Conservation (phyloP, 169 alveolate genomes). For the Plasmodium inui region DNA sequence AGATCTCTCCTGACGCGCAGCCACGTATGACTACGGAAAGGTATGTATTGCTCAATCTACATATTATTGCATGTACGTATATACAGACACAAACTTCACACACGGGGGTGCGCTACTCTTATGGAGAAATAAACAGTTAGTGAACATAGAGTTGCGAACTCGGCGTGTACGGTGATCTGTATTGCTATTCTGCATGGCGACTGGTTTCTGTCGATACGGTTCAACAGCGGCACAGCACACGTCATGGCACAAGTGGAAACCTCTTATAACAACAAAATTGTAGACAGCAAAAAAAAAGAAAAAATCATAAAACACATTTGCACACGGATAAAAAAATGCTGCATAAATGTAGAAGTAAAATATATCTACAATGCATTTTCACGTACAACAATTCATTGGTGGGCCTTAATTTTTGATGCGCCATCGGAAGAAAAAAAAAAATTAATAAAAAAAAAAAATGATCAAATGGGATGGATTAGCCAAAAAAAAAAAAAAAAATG, state of each 20-base stretch:
- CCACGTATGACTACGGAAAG: neutral
- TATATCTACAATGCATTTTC: neutral
- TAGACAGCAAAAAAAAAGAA: neutral
- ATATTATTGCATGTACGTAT: neutral
- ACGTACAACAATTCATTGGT: neutral
- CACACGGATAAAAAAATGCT: neutral
- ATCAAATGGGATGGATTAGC: neutral
- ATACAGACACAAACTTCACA: neutral
- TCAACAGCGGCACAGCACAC: neutral
- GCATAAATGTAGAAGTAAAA: neutral
- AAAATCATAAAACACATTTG: neutral
- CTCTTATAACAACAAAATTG: constrained; percentile 1
- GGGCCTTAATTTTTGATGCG: constrained; percentile 6
- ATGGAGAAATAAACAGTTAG: neutral
- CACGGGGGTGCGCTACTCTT: neutral
- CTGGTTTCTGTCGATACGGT: neutral
- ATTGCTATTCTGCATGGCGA: neutral
- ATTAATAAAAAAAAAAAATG: neutral
- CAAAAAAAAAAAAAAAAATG: constrained; percentile 7
- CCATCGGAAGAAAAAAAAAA: neutral
- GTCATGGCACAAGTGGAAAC: neutral
- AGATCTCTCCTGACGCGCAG: neutral
- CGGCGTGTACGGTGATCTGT: neutral
- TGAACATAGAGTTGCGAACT: neutral
- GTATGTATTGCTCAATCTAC: neutral